Evolutionary conservation across 352 stramenopile genomes (phyloP).

Genomic region (Pythium myriotylum): DNA sequence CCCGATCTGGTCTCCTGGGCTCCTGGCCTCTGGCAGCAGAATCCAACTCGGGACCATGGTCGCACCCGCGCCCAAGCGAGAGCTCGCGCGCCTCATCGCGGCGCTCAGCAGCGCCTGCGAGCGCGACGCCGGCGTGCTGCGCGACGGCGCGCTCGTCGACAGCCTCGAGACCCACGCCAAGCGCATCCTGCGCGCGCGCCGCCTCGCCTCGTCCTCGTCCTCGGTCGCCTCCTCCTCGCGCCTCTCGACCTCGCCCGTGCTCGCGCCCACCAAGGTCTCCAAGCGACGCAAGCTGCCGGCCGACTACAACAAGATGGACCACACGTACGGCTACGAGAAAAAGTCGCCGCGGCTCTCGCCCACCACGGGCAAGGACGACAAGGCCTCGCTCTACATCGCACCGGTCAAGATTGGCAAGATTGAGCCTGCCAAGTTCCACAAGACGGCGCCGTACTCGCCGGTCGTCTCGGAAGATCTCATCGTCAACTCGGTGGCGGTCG

Average conservation of each 20-base stretch:
- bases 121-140: slow-evolving; percentile 64
- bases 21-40: too few relatives aligned
- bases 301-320: slow-evolving; percentile 20
- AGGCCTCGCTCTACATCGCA: slow-evolving; percentile 28
- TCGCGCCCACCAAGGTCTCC: slow-evolving; percentile 24
- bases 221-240: slow-evolving; percentile 12
- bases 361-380: slow-evolving; percentile 4
- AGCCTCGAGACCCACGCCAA: slow-evolving; percentile 54
- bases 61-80: slow-evolving; percentile 13
- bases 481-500: slow-evolving; percentile 20
- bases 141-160: slow-evolving; percentile 70
- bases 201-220: slow-evolving; percentile 22
- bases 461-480: slow-evolving; percentile 6
- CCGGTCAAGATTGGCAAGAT: slow-evolving; percentile 31
- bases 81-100: slow-evolving; percentile 43
- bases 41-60: slow-evolving; percentile 18
- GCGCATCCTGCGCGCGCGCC: slow-evolving; percentile 49
- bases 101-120: slow-evolving; percentile 63
- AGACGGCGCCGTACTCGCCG: slow-evolving; percentile 8
- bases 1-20: background rate
- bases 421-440: slow-evolving; percentile 2
- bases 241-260: slow-evolving; percentile 16
- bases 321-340: slow-evolving; percentile 20
- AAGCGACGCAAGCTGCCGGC: slow-evolving; percentile 28
- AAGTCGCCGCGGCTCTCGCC: slow-evolving; percentile 18